These are phyloP conservation scores for Climacium dendroides DNA, from an alignment of 225 moss, liverwort and hornwort species.

Conservation along the genomic window DNA sequence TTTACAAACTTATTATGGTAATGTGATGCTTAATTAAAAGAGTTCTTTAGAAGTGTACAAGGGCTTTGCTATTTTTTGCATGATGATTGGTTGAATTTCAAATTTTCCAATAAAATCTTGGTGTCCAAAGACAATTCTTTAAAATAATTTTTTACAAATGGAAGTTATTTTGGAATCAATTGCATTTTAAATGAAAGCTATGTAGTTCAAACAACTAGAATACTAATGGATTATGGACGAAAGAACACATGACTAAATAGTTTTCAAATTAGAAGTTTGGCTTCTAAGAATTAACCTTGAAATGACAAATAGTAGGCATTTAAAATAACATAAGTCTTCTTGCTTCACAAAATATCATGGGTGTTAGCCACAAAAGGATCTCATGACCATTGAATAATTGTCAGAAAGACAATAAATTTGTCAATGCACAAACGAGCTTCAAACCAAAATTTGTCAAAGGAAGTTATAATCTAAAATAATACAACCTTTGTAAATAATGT, in stretches of 20 bases:
- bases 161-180: background rate
- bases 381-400: background rate
- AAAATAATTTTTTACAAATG: background rate
- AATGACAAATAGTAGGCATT: background rate
- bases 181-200: too few relatives aligned
- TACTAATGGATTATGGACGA: background rate
- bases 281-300: too few relatives aligned
- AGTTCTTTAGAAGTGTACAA: accelerated
- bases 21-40: background rate
- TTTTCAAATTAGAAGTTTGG: too few relatives aligned
- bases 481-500: background rate
- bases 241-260: background rate
- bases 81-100: background rate
- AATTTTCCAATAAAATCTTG: too few relatives aligned
- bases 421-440: background rate
- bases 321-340: accelerated
- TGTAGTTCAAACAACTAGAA: accelerated
- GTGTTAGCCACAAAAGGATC: too few relatives aligned
- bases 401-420: background rate
- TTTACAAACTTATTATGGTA: background rate
- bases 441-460: background rate
- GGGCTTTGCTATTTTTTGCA: background rate
- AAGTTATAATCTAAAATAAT: background rate
- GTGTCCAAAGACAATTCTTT: too few relatives aligned
- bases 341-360: background rate